A percentile compares a stretch with the other conserved stretches of the same genome.
Evolutionary conservation across 2,329 filamentous ascomycete species (phyloP).

Genomic region (Tolypocladium tropicale): DNA sequence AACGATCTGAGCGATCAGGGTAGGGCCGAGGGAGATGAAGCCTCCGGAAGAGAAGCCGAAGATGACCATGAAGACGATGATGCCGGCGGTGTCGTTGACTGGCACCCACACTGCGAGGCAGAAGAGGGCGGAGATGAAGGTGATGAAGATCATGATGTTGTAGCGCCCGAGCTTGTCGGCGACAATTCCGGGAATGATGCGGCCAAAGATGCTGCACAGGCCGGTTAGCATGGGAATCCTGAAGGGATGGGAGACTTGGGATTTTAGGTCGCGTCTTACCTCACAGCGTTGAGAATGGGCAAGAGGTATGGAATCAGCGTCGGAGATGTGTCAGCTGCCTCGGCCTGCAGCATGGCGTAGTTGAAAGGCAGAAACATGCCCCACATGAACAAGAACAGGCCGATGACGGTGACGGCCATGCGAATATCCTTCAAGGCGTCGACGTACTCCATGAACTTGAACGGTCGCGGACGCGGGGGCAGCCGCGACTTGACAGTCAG

Average conservation of each 20-base stretch:
- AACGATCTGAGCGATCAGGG: constrained; percentile 59
- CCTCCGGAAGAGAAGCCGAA: constrained; percentile 62
- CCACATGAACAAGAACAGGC: constrained; percentile 44
- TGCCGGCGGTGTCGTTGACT: constrained; percentile 39
- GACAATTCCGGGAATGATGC: constrained; percentile 38
- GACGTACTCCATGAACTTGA: constrained; percentile 36
- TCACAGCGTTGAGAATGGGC: constrained; percentile 47
- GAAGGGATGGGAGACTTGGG: neutral
- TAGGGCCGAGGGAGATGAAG: constrained; percentile 52
- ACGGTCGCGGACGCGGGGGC: constrained; percentile 32
- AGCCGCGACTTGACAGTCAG: constrained; percentile 28
- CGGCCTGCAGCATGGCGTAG: constrained; percentile 39
- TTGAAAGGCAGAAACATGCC: constrained; percentile 46
- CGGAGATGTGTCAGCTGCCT: constrained; percentile 29
- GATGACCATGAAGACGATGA: constrained; percentile 54
- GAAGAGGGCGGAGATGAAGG: constrained; percentile 34
- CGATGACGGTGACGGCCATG: constrained; percentile 31
- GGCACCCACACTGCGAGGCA: constrained; percentile 38
- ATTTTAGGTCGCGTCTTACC: constrained; percentile 17
- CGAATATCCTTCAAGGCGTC: constrained; percentile 33
- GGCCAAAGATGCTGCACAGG: constrained; percentile 33
- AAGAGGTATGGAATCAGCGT: constrained; percentile 35
- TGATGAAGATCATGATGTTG: constrained; percentile 42
- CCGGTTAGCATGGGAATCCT: neutral
- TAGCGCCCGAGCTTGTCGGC: constrained; percentile 35